Evolutionary conservation across 139 green algal genomes (phyloP), one percentile per base, ranked within the genome.

Genomic region (Tetradesmus lagerheimii): DNA sequence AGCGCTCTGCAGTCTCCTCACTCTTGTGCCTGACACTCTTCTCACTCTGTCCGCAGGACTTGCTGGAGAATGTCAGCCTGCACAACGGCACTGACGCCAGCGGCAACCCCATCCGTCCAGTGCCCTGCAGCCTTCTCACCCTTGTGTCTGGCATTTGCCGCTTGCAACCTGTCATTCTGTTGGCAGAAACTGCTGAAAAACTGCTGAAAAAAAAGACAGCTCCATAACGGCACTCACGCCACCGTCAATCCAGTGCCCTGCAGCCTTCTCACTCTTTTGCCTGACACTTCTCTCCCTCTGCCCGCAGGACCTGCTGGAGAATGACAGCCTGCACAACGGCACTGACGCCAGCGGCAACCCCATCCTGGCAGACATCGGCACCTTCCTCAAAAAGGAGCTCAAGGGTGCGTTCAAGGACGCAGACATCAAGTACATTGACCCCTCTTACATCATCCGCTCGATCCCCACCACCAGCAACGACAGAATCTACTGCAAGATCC

Each of bases 401-500:
- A 94, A 95, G 89, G 34, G 35, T 0, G 64, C 90, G 75, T 95
- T 95, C 74, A 91, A 90, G 50, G 91, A 94, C 18, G 92, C 78
- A 27, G 92, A 94, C 83, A 83, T 97, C 47, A 96, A 97, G 90
- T 97, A 97, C 93, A 98, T 98, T 71, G 96, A 98, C 90, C 96
- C 96, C n/a, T 96, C 94, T 8, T 99, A 98, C 95, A 98, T 99
- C 92, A 98, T 99, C 83, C 93, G 98, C 27, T 96, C 97, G 20
- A 96, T 98, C 43, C 94, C 96, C 57, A 97, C 95, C 45, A 98
- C 95, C 80, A 94, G 94, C 64, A 95, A 93, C 57, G 98, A 99
- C 94, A 95, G 97, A 86, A 97, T 98, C 87, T 98, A 99, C 93
- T 98, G 97, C 95, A 98, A 98, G 92, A 95, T 97, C 76, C 92